Base-by-base conservation (phyloP, 208 protist genomes). In the Leishmania tarentolae region DNA sequence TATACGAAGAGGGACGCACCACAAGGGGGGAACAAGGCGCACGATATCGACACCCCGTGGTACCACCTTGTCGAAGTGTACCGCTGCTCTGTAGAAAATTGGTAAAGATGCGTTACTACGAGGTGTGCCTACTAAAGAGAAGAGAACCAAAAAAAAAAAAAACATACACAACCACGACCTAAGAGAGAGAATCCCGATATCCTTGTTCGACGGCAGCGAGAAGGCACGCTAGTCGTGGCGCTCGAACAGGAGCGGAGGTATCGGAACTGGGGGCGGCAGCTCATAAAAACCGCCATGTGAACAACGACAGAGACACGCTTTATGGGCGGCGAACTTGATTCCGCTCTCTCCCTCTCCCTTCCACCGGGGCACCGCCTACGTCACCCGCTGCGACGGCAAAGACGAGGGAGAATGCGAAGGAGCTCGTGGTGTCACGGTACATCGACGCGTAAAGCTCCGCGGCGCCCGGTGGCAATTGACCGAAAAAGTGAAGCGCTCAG, bases 21-120 rank as follows among this genome's bases (percentile, higher is more conserved):
- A 47, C 15, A n/a, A 52, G 37, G 11, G 21, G 21, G 46, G 0
- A 28, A 24, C 17, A 47, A 72, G 42, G 0, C 15, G 21, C 21
- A 0, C 24, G 8, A 31, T 46, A 19, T 47, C 31, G 31, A 57
- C 50, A 35, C 71, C 28, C 47, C 44, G 50, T n/a, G 47, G 6
- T 42, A 61, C 11, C 31, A 13, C 71, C 31, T 5, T 19, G 47
- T 56, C 24, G 13, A n/a, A 42, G 1, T 2, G 50, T 61, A n/a
- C 44, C 19, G 24, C 19, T 59, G 46, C n/a, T 57, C 31, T 31
- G 35, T 7, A 5, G 15, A 1, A 44, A 5, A 59, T 35, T 76
- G 6, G 73, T 50, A 76, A 66, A 76, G 37, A 65, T 76, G 73
- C 73, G 50, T 76, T 76, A 76, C 73, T 76, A 76, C 73, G 53